These are phyloP conservation scores for Sugiyamaella grinbergsii DNA, from an alignment of 1,139 yeast species.

Conservation along the genomic window DNA sequence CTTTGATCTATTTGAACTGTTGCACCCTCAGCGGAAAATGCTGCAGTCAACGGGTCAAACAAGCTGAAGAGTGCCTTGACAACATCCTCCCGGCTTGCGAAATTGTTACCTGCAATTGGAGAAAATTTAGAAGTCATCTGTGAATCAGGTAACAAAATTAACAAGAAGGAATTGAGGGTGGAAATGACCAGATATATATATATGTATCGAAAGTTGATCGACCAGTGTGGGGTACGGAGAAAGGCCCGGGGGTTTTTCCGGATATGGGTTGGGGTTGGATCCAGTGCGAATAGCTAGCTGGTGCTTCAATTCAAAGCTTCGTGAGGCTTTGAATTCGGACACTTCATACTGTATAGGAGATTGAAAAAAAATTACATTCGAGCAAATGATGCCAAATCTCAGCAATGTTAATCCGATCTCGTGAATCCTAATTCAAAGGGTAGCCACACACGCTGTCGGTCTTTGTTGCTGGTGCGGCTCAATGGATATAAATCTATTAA, in stretches of 20 bases:
- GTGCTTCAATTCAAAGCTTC: no score
- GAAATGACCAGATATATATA: not conserved
- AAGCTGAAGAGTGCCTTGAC: conserved; percentile 21
- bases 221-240: not conserved
- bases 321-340: no score
- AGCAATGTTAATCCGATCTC: no score
- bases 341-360: no score
- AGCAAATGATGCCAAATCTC: no score
- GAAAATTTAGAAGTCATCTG: conserved; percentile 10
- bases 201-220: not conserved
- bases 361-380: no score
- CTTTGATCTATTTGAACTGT: conserved; percentile 25
- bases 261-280: not conserved
- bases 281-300: no score
- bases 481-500: not conserved
- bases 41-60: conserved; percentile 23
- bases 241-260: not conserved
- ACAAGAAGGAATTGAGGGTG: not conserved
- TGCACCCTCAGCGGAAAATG: conserved; percentile 25
- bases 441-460: no score
- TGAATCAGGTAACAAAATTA: not conserved
- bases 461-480: not conserved
- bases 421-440: no score
- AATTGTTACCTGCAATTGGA: conserved; percentile 22
- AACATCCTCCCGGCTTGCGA: conserved; percentile 22